phyloP scores from a whole-genome alignment of 495 filamentous ascomycete species.

The Hypoxylon intermedium region DNA sequence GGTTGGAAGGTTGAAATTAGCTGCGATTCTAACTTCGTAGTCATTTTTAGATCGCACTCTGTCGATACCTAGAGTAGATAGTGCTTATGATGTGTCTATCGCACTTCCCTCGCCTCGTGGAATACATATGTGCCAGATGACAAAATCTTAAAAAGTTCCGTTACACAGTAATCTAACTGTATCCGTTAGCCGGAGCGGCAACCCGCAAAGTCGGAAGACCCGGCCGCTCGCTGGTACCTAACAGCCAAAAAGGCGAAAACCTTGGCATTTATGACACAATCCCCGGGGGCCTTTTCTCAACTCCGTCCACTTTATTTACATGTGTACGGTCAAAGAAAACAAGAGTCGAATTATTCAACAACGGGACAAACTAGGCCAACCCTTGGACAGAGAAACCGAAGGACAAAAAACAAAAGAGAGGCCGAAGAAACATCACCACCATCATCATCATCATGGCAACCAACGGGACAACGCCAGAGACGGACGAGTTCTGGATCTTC shows the following conservation, averaged over 20 bases:
- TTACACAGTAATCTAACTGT: neutral
- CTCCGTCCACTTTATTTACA: neutral
- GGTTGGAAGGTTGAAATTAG: too few relatives aligned
- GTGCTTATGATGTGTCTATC: too few relatives aligned
- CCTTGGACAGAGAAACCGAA: neutral
- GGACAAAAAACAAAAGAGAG: neutral
- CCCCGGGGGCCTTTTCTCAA: too few relatives aligned
- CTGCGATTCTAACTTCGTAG: too few relatives aligned
- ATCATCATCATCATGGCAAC: too few relatives aligned
- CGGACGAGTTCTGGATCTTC: slow-evolving; percentile 80
- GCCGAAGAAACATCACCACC: neutral
- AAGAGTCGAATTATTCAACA: neutral
- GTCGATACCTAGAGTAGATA: too few relatives aligned
- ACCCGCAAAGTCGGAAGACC: slow-evolving; percentile 17
- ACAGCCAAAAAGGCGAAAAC: slow-evolving; percentile 30
- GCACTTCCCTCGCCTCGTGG: too few relatives aligned
- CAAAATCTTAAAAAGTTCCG: too few relatives aligned
- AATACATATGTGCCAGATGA: too few relatives aligned
- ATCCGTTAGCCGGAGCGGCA: slow-evolving; percentile 33
- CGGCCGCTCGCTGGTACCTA: too few relatives aligned
- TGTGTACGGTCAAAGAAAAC: neutral
- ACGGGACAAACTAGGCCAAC: neutral
- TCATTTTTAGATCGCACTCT: too few relatives aligned
- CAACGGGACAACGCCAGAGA: slow-evolving; percentile 25
- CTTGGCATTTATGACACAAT: slow-evolving; percentile 38